phyloP scores from a whole-genome alignment of 768 basidiomycete genomes.

The Pulveroboletus ravenelii region DNA sequence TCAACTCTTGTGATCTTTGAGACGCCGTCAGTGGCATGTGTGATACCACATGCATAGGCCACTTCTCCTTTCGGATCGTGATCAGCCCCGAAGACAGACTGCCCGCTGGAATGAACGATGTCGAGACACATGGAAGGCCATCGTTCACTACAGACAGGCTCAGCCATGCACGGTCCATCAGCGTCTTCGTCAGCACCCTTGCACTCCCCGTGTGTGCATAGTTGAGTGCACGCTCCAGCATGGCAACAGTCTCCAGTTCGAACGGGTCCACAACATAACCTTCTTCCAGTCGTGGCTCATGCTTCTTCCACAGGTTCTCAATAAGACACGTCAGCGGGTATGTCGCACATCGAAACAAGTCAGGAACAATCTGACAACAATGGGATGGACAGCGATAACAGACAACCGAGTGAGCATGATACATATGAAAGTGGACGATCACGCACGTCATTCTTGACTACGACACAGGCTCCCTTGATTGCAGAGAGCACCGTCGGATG shows the following conservation, averaged over 20 bases:
- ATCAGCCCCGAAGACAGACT: not conserved
- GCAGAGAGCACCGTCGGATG: not conserved
- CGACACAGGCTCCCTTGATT: not conserved
- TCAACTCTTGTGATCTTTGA: not conserved
- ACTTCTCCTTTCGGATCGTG: not conserved
- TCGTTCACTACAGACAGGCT: conserved; percentile 1
- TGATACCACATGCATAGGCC: not conserved
- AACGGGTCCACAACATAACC: not conserved
- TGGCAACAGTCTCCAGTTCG: not conserved
- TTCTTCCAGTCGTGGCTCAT: not conserved
- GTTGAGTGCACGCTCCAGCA: not conserved
- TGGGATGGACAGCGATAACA: no score
- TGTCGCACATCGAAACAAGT: not conserved
- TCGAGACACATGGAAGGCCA: not conserved
- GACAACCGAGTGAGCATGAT: no score
- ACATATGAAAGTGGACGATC: no score
- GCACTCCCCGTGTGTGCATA: conserved; percentile 2
- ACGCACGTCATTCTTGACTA: not conserved
- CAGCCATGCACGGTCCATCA: conserved; percentile 6
- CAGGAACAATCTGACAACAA: no score
- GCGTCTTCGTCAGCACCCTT: not conserved
- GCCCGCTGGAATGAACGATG: not conserved
- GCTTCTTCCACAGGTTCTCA: not conserved
- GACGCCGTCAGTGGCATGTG: not conserved
- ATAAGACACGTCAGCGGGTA: not conserved